Evolutionary conservation across 345 rosid genomes (phyloP).

Genomic region (Linum trigynum): DNA sequence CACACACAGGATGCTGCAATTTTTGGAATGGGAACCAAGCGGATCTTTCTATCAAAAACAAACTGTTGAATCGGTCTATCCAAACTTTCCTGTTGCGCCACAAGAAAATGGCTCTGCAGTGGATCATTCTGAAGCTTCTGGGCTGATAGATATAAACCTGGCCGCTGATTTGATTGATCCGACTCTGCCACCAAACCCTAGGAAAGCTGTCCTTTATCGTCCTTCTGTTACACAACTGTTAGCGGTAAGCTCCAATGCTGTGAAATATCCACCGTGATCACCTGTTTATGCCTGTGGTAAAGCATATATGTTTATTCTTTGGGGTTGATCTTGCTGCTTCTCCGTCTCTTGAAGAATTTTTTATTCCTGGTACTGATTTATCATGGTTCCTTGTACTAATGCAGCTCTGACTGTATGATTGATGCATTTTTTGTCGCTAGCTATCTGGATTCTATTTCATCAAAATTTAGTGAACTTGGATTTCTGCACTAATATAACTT

Average conservation of each 20-base stretch:
- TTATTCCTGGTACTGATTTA: constrained; percentile 2
- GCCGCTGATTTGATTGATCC: constrained; percentile 74
- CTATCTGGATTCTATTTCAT: neutral
- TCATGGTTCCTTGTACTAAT: constrained; percentile 8
- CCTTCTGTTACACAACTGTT: constrained; percentile 79
- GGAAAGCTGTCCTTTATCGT: constrained; percentile 80
- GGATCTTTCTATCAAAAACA: constrained; percentile 61
- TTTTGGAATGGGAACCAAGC: constrained; percentile 93
- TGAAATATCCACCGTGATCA: neutral
- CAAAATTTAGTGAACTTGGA: too few relatives aligned
- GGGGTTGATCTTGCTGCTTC: neutral
- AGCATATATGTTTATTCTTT: neutral
- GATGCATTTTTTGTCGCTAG: neutral
- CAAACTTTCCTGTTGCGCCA: constrained; percentile 26
- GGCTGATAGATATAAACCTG: constrained; percentile 64
- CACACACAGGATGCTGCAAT: constrained; percentile 83
- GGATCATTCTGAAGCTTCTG: constrained; percentile 78
- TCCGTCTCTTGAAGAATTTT: constrained; percentile 1
- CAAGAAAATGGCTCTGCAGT: constrained; percentile 62
- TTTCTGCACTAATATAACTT: too few relatives aligned
- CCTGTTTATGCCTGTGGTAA: too few relatives aligned
- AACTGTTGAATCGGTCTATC: constrained; percentile 17
- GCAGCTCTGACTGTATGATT: neutral
- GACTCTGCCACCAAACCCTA: constrained; percentile 68
- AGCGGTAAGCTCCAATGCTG: constrained; percentile 54